Percentiles rank a stretch among this genome's conserved stretches.
Evolutionary conservation across 2,329 filamentous ascomycete genomes (phyloP).

Genomic region (Juglanconis sp.): DNA sequence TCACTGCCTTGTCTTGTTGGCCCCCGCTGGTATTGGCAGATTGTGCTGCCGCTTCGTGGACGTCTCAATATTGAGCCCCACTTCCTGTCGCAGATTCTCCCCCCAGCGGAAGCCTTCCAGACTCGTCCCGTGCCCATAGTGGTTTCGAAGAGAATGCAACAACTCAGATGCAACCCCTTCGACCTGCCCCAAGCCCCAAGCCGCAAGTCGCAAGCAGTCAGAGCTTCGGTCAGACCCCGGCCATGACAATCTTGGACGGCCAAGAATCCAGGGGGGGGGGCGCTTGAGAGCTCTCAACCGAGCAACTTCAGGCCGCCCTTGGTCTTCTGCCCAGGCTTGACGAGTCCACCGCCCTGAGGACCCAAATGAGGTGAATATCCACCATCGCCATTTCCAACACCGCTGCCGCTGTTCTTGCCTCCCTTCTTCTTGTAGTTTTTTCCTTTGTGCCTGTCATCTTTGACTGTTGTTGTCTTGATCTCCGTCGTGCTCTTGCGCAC

Average conservation of each 20-base stretch:
- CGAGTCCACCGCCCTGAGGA: constrained; percentile 49
- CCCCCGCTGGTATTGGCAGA: neutral
- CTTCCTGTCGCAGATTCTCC: neutral
- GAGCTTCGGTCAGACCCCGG: neutral
- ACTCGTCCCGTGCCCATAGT: neutral
- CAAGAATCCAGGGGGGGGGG: neutral
- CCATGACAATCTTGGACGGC: too few relatives aligned
- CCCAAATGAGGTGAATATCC: constrained; percentile 50
- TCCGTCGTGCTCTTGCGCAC: constrained; percentile 88
- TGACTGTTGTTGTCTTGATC: constrained; percentile 72
- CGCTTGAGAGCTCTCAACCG: constrained; percentile 39
- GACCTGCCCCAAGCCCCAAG: neutral
- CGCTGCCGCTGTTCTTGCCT: constrained; percentile 32
- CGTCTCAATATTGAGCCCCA: neutral
- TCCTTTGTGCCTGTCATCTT: constrained; percentile 55
- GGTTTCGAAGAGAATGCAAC: neutral
- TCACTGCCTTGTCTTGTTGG: neutral
- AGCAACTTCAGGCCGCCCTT: constrained; percentile 62
- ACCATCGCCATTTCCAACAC: constrained; percentile 28
- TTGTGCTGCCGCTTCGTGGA: neutral
- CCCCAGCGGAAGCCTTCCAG: neutral
- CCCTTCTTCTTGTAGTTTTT: constrained; percentile 45
- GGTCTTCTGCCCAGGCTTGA: constrained; percentile 64
- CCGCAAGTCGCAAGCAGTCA: neutral
- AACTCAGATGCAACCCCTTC: neutral